phyloP scores from a whole-genome alignment of 176 grass and related monocot species.

The Avena sativa region DNA sequence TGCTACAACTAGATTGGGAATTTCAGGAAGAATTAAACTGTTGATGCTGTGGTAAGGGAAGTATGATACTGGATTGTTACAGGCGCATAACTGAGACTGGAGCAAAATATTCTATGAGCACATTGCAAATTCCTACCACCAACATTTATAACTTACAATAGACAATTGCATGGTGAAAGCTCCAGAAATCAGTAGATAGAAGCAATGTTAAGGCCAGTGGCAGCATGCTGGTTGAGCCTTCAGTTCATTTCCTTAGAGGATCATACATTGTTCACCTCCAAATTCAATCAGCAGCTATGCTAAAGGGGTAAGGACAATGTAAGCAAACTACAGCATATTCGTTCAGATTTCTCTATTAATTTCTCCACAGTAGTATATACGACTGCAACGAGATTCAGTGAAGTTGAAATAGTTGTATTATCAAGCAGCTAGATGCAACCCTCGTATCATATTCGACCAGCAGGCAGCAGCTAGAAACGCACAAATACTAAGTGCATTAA shows the following conservation, averaged over 20 bases:
- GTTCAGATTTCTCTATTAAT: conserved; percentile 46
- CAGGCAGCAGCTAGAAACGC: conserved; percentile 4
- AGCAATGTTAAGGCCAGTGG: conserved; percentile 26
- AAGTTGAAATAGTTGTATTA: conserved; percentile 9
- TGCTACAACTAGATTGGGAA: too few species aligned
- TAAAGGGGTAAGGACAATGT: conserved; percentile 14
- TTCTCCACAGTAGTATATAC: background rate
- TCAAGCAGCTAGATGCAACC: background rate
- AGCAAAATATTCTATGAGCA: background rate
- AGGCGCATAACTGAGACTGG: background rate
- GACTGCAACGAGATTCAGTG: background rate
- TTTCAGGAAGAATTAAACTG: background rate
- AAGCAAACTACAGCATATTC: background rate
- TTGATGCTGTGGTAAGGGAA: background rate
- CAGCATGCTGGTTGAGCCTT: background rate
- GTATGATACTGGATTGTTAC: background rate
- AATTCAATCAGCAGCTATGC: conserved; percentile 10
- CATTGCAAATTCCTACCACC: conserved; percentile 25
- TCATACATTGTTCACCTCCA: conserved; percentile 7
- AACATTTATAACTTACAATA: background rate
- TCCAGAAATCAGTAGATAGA: conserved; percentile 33
- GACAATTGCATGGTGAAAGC: background rate
- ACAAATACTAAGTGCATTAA: background rate
- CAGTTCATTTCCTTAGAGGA: conserved; percentile 5
- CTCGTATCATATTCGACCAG: background rate